Conservation (phyloP, 768 basidiomycete genomes). For the Multifurca ochricompacta region DNA sequence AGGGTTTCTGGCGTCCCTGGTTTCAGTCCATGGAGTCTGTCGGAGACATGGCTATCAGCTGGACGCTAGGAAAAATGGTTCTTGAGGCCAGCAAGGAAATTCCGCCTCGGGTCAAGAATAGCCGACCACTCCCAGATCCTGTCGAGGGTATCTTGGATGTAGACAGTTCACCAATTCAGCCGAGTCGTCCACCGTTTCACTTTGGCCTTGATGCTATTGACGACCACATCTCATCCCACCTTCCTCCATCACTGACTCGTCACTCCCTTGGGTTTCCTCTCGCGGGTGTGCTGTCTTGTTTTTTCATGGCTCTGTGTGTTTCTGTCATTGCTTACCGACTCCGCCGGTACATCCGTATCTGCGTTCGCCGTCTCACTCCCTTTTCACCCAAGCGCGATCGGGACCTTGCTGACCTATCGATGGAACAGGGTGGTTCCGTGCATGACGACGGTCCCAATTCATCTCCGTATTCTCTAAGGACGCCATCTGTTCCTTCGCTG, state of each 20-base stretch:
- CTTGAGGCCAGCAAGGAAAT: constrained; percentile 91
- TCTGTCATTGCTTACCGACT: constrained; percentile 45
- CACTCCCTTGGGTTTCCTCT: constrained; percentile 68
- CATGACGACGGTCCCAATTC: constrained; percentile 2
- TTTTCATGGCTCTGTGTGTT: constrained; percentile 36
- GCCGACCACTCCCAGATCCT: constrained; percentile 63
- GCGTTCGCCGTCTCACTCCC: constrained; percentile 26
- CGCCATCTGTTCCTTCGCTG: background rate
- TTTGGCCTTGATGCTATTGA: constrained; percentile 53
- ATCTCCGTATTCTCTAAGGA: constrained; percentile 2
- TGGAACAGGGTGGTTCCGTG: constrained; percentile 28
- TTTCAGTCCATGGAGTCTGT: constrained; percentile 95
- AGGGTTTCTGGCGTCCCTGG: constrained; percentile 73
- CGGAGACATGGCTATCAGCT: constrained; percentile 87
- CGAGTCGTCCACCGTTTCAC: constrained; percentile 53
- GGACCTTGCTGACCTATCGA: constrained; percentile 23
- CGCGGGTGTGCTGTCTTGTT: constrained; percentile 51
- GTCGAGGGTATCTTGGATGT: constrained; percentile 30
- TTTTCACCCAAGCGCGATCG: constrained; percentile 22
- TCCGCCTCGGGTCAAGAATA: constrained; percentile 37
- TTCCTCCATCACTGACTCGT: constrained; percentile 55
- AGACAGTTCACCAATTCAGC: constrained; percentile 46
- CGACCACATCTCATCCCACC: constrained; percentile 54
- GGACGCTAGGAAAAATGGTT: constrained; percentile 99
- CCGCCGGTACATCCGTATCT: constrained; percentile 44